Evolutionary conservation across 768 basidiomycete species (phyloP).

Genomic region (Kockovaella imperatae): DNA sequence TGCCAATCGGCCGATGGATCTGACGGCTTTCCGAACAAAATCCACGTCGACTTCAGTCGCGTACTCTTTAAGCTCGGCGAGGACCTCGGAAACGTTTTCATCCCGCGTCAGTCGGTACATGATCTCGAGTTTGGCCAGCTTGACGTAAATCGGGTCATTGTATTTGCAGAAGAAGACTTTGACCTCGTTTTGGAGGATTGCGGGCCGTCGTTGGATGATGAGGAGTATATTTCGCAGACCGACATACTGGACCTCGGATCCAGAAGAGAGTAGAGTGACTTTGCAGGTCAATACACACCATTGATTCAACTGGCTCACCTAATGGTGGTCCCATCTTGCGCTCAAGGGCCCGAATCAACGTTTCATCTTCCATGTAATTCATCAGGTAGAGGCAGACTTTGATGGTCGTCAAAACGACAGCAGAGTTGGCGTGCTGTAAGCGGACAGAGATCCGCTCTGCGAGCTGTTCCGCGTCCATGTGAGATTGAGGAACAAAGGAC

Average conservation of each 20-base stretch:
- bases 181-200: constrained; percentile 91
- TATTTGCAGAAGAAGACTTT: constrained; percentile 99
- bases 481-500: constrained; percentile 82
- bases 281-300: neutral
- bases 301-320: constrained; percentile 51
- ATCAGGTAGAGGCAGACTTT: constrained; percentile 91
- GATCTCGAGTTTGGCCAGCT: constrained; percentile 94
- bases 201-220: constrained; percentile 88
- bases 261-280: constrained; percentile 94
- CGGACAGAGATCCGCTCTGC: constrained; percentile 92
- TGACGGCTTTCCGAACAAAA: constrained; percentile 93
- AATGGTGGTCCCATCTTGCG: constrained; percentile 97
- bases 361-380: constrained; percentile 96
- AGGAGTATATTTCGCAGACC: constrained; percentile 91
- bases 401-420: constrained; percentile 97
- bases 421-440: constrained; percentile 95
- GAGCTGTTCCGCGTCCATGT: constrained; percentile 82
- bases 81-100: constrained; percentile 83
- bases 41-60: constrained; percentile 97
- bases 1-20: constrained; percentile 93
- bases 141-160: constrained; percentile 98
- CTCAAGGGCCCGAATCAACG: constrained; percentile 78
- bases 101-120: constrained; percentile 96
- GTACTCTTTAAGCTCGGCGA: constrained; percentile 96
- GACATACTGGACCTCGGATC: constrained; percentile 97